Percentiles rank a stretch among this genome's conserved stretches.
Conservation (phyloP, 495 filamentous ascomycete genomes). For the Chaetomium tenue region DNA sequence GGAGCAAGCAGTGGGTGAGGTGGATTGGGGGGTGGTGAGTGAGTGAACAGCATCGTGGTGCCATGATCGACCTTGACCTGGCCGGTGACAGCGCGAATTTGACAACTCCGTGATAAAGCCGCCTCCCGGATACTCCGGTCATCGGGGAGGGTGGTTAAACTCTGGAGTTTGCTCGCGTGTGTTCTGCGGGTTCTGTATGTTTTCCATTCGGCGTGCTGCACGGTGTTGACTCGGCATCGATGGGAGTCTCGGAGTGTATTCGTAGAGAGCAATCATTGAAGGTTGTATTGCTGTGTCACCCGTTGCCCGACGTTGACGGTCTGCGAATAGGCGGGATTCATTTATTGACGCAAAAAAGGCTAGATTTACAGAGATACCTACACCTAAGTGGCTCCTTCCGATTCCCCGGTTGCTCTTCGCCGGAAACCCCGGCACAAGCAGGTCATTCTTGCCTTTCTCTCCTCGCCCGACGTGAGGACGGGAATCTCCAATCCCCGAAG, state of each 20-base stretch:
- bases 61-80: not conserved
- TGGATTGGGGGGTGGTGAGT: not conserved
- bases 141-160: not conserved
- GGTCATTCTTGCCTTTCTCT: not conserved
- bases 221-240: constrained; percentile 5
- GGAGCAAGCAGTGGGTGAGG: constrained; percentile 9
- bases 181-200: not conserved
- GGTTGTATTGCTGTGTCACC: not conserved
- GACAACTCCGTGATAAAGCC: not conserved
- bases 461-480: not conserved
- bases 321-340: not conserved
- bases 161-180: not conserved
- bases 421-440: not conserved
- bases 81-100: not conserved
- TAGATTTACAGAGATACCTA: too few species aligned
- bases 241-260: not conserved
- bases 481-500: not conserved
- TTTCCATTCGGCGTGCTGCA: not conserved
- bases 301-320: not conserved
- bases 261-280: too few species aligned
- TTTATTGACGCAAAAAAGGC: not conserved
- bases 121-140: not conserved
- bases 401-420: not conserved
- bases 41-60: constrained; percentile 10
- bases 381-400: too few species aligned